These are phyloP conservation scores for Lasiodiplodia theobromae DNA, from an alignment of 2,329 filamentous ascomycete species.

Conservation along the genomic window DNA sequence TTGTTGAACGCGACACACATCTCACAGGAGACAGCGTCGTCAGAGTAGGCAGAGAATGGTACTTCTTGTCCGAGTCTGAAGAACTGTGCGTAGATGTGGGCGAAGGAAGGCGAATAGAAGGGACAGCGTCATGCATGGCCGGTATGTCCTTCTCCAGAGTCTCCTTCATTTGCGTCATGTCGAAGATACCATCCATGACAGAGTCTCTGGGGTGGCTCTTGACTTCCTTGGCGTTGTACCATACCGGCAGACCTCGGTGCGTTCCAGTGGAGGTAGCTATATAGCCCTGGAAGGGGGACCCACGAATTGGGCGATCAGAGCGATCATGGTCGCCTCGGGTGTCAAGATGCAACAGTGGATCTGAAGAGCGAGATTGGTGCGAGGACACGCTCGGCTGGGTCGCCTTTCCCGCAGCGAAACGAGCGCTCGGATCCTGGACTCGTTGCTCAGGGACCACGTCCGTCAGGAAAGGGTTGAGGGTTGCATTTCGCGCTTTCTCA, in stretches of 20 bases:
- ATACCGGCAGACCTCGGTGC: constrained; percentile 17
- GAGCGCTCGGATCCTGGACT: constrained; percentile 18
- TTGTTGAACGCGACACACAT: constrained; percentile 12
- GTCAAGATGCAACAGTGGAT: constrained; percentile 21
- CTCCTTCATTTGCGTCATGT: constrained; percentile 7
- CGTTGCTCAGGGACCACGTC: neutral
- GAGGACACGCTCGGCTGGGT: constrained; percentile 7
- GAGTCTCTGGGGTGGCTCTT: constrained; percentile 13
- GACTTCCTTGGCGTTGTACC: constrained; percentile 19
- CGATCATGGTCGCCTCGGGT: neutral
- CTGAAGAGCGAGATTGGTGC: constrained; percentile 23
- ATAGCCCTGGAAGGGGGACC: neutral
- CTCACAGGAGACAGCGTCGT: constrained; percentile 9
- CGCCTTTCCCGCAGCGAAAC: constrained; percentile 7
- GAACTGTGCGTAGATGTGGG: constrained; percentile 9
- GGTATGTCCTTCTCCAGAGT: neutral
- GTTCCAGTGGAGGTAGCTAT: constrained; percentile 22
- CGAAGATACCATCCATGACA: constrained; percentile 11
- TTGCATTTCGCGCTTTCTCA: neutral
- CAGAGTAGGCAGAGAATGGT: constrained; percentile 22
- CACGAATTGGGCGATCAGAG: neutral
- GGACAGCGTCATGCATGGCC: neutral
- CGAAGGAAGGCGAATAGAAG: constrained; percentile 23
- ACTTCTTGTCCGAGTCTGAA: constrained; percentile 7
- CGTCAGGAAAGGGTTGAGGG: too few species aligned